A percentile compares a stretch with the other conserved stretches of the same genome.
These are phyloP conservation scores for Suhomyces prunicola DNA, from an alignment of 805 yeast species.

Conservation along the genomic window DNA sequence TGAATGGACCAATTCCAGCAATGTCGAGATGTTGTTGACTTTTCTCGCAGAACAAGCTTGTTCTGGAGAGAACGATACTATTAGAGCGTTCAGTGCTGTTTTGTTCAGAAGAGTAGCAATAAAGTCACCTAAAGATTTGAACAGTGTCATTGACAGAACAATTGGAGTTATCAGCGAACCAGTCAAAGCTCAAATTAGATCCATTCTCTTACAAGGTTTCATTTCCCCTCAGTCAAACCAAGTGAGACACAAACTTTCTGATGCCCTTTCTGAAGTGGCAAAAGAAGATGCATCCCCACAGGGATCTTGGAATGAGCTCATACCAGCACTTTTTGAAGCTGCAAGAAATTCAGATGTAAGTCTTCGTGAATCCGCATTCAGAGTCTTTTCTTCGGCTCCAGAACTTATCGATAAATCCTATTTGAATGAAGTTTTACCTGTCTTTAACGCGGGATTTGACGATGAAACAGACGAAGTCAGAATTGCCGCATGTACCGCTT, in stretches of 20 bases:
- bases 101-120: conserved; percentile 83
- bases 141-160: conserved; percentile 69
- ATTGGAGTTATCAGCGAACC: conserved; percentile 64
- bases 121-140: conserved; percentile 65
- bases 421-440: conserved; percentile 54
- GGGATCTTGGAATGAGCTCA: conserved; percentile 71
- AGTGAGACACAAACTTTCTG: conserved; percentile 88
- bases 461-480: conserved; percentile 81
- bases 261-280: conserved; percentile 91
- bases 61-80: conserved; percentile 54
- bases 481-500: conserved; percentile 88
- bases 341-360: conserved; percentile 53
- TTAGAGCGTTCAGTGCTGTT: conserved; percentile 77
- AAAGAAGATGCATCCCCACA: conserved; percentile 54
- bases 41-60: conserved; percentile 82
- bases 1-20: conserved; percentile 70
- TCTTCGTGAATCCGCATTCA: conserved; percentile 85
- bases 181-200: conserved; percentile 60
- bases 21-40: conserved; percentile 66
- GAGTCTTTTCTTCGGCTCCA: conserved; percentile 85
- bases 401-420: conserved; percentile 63
- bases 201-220: conserved; percentile 70
- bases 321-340: conserved; percentile 73
- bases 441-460: conserved; percentile 77
- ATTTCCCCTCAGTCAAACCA: conserved; percentile 61